phyloP scores from a whole-genome alignment of 805 yeast genomes.

The Cyberlindnera meyerae region DNA sequence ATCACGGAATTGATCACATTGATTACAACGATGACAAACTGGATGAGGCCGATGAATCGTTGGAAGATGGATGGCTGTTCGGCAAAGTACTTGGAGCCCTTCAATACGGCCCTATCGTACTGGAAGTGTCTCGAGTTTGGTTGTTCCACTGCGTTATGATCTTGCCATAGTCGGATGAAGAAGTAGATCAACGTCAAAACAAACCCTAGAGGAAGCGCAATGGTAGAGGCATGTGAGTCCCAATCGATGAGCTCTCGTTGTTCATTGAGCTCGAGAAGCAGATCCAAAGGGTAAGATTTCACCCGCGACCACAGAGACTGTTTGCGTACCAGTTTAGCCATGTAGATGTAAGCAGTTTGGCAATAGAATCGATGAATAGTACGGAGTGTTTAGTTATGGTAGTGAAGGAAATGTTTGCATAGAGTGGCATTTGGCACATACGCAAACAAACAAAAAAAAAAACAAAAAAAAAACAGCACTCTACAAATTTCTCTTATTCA shows the following conservation, averaged over 20 bases:
- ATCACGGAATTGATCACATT: conserved; percentile 18
- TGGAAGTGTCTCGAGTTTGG: conserved; percentile 6
- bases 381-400: not conserved
- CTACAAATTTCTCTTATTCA: too few relatives aligned
- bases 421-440: too few relatives aligned
- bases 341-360: conserved; percentile 1
- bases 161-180: conserved; percentile 23
- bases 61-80: conserved; percentile 5
- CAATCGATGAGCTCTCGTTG: conserved; percentile 26
- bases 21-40: conserved; percentile 14
- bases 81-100: conserved; percentile 21
- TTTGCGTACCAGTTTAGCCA: conserved; percentile 20
- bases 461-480: too few relatives aligned
- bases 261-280: conserved; percentile 23
- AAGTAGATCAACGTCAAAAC: conserved; percentile 21
- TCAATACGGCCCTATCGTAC: conserved; percentile 10
- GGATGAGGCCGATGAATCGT: conserved; percentile 6
- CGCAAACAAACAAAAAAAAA: too few relatives aligned
- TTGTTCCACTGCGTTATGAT: conserved; percentile 9
- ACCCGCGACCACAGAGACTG: conserved; percentile 17
- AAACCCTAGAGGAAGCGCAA: conserved; percentile 25
- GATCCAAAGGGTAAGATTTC: conserved; percentile 24
- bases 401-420: not conserved
- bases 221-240: conserved; percentile 23
- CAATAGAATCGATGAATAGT: too few relatives aligned